A percentile compares a stretch with the other conserved stretches of the same genome.
Conservation (phyloP, 768 basidiomycete species). For the Coprinopsis sp. region DNA sequence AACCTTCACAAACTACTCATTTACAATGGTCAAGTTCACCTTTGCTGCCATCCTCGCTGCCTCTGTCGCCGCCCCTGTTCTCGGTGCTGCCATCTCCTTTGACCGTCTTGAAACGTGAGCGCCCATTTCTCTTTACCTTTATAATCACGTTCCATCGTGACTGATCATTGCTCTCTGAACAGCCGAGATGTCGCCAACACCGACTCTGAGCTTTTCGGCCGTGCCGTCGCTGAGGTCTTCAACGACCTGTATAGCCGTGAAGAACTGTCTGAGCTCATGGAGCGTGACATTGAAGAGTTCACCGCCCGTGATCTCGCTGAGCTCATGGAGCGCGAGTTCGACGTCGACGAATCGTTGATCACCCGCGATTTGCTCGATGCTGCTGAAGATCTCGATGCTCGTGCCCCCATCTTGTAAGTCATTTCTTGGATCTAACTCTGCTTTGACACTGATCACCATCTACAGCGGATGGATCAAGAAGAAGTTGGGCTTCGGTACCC, state of each 20-base stretch:
- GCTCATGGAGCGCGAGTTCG: constrained; percentile 7
- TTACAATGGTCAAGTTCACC: constrained; percentile 7
- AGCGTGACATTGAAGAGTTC: constrained; percentile 7
- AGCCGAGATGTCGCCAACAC: constrained; percentile 6
- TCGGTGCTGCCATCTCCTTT: not conserved
- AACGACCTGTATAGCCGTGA: constrained; percentile 10
- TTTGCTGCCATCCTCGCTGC: constrained; percentile 5
- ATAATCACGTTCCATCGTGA: not conserved
- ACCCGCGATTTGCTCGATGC: not conserved
- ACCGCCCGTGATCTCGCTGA: constrained; percentile 3
- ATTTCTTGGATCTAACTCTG: not conserved
- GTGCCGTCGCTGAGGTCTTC: constrained; percentile 7
- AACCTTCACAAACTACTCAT: not conserved
- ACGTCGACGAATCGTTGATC: constrained; percentile 5
- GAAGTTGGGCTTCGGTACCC: not conserved
- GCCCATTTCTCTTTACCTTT: not conserved
- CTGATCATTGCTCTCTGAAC: not conserved
- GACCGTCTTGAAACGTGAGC: constrained; percentile 4
- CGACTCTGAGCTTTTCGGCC: constrained; percentile 6
- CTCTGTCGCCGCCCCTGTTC: constrained; percentile 3
- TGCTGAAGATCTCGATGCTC: not conserved
- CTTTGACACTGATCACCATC: not conserved
- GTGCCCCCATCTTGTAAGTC: not conserved
- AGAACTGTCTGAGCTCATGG: constrained; percentile 6
- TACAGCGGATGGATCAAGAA: not conserved